Evolutionary conservation across 345 rosid species (phyloP).

Genomic region (Isatis tinctoria): DNA sequence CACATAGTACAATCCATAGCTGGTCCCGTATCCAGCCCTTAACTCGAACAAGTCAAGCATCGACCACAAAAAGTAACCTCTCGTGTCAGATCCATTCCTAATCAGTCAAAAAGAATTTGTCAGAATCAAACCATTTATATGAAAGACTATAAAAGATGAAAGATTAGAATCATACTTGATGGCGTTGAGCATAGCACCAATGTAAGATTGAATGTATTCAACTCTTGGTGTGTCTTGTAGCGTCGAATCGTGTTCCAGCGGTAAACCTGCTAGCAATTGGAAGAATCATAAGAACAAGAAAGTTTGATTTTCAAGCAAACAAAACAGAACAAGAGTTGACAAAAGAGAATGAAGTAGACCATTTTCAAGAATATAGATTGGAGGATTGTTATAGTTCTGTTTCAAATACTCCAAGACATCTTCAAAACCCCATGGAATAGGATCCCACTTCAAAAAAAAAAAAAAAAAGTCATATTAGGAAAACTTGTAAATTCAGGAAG

Average conservation of each 20-base stretch:
- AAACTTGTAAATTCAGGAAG: background rate
- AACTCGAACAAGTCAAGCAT: slow-evolving; percentile 45
- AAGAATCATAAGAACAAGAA: background rate
- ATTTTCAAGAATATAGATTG: slow-evolving; percentile 47
- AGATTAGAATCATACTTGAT: slow-evolving; percentile 30
- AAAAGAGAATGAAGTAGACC: slow-evolving; percentile 32
- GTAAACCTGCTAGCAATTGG: slow-evolving; percentile 21
- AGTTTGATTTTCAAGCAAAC: background rate
- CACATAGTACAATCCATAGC: slow-evolving; percentile 40
- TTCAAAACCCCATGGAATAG: slow-evolving; percentile 35
- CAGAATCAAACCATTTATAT: background rate
- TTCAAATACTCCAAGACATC: slow-evolving; percentile 37
- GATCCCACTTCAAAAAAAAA: slow-evolving; percentile 27
- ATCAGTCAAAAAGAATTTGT: background rate
- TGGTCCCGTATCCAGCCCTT: slow-evolving; percentile 17
- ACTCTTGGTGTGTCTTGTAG: slow-evolving; percentile 40
- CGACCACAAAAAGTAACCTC: slow-evolving; percentile 56
- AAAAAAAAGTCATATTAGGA: background rate
- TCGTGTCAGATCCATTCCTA: slow-evolving; percentile 50
- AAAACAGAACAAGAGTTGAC: background rate
- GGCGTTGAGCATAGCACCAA: slow-evolving; percentile 42
- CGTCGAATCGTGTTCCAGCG: slow-evolving; percentile 12
- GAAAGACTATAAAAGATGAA: background rate
- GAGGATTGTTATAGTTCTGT: slow-evolving; percentile 39
- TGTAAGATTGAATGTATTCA: slow-evolving; percentile 27